Base-by-base conservation (phyloP, 2,329 filamentous ascomycete genomes). In the Diaporthe citrichinensis region DNA sequence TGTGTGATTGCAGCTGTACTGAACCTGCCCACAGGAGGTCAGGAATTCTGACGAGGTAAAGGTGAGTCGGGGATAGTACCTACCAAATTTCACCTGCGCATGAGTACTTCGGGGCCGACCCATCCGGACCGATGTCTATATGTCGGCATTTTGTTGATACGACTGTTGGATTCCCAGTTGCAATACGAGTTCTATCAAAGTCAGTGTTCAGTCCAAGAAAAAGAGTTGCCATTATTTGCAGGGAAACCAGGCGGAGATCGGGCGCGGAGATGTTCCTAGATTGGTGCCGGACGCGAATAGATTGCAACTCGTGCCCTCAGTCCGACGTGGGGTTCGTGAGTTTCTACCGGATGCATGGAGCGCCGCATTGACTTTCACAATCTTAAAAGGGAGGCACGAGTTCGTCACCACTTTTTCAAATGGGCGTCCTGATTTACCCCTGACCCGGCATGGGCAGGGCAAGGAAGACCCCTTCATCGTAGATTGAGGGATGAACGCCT, bases 401-500 rank as follows among this genome's bases (percentile, higher is more conserved):
- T 20, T 68, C 62, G 62, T 68, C 62, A 68, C 62, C 62, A 68
- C 62, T 53, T 39, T 46, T 53, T 15, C 41, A 53, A 17, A 25
- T 49, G 44, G 62, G 23, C 14, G 44, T 25, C 44, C 31, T 6
- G 31, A 53, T 1, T n/a, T 15, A 53, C 62, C 62, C 62, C 44
- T 36, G 62, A 51, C 41, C 28, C 28, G 31, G 44, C 44, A 36
- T 14, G 14, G n/a, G 23, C 46, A 14, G 23, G 62, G 10, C 62
- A 68, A 68, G 62, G 62, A 68, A 68, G 62, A 53, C 44, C 62
- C 62, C 62, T 53, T 68, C 46, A 53, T 2, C 6, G 31, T 53
- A 68, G 28, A 68, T 68, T 68, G 44, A 68, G 62, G 46, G 62
- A 68, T 20, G 62, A 53, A 68, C 62, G 46, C 62, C 62, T 68